These are phyloP conservation scores for Mycena leptocephala DNA, from an alignment of 768 basidiomycete genomes.

Conservation along the genomic window DNA sequence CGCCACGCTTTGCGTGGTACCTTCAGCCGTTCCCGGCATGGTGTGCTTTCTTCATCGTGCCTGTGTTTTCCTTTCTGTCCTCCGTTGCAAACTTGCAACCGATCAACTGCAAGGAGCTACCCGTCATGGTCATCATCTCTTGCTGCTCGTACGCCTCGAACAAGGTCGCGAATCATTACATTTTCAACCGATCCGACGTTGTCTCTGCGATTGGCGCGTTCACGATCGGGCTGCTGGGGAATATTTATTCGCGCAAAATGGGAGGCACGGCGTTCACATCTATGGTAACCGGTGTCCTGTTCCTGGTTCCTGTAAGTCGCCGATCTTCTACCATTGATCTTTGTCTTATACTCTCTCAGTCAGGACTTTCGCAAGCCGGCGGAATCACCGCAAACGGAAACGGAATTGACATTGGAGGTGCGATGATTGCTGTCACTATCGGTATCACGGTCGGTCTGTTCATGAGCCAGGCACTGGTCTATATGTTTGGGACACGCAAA, in stretches of 20 bases:
- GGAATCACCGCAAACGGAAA: slow-evolving; percentile 87
- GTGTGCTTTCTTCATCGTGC: slow-evolving; percentile 84
- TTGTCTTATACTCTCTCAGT: slow-evolving; percentile 56
- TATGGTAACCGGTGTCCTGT: slow-evolving; percentile 92
- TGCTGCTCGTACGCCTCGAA: slow-evolving; percentile 87
- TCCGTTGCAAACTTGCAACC: slow-evolving; percentile 88
- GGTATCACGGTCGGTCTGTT: slow-evolving; percentile 93
- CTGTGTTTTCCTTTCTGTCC: slow-evolving; percentile 78
- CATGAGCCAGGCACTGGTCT: slow-evolving; percentile 90
- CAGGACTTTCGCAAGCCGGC: slow-evolving; percentile 89
- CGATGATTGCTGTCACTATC: slow-evolving; percentile 93
- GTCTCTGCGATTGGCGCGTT: slow-evolving; percentile 92
- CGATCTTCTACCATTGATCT: slow-evolving; percentile 3
- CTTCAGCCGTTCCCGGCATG: slow-evolving; percentile 88
- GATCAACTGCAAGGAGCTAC: slow-evolving; percentile 77
- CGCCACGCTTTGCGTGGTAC: slow-evolving; percentile 78
- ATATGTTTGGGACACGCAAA: slow-evolving; percentile 89
- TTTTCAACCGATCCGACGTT: slow-evolving; percentile 88
- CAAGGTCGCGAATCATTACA: slow-evolving; percentile 87
- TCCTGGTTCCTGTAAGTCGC: slow-evolving; percentile 85
- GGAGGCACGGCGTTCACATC: slow-evolving; percentile 91
- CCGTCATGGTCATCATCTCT: slow-evolving; percentile 90
- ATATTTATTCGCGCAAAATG: slow-evolving; percentile 86
- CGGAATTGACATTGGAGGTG: slow-evolving; percentile 88
- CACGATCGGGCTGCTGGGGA: slow-evolving; percentile 84